Conservation (phyloP, 257 asterid species). For the Ehretia macrophylla region DNA sequence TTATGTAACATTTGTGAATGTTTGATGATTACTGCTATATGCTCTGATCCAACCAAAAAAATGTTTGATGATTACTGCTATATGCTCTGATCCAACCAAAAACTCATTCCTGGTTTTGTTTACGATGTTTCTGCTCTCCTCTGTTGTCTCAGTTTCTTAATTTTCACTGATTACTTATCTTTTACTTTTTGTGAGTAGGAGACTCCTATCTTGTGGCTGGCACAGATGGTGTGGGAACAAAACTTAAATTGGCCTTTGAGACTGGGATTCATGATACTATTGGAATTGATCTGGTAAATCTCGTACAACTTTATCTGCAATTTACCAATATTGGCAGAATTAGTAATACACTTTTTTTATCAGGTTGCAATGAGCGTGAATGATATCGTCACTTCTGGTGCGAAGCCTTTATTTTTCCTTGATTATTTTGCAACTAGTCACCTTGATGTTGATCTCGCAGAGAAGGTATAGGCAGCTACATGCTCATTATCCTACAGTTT, state of each 20-base stretch:
- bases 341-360: constrained; percentile 9
- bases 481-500: not conserved
- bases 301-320: not conserved
- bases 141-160: not conserved
- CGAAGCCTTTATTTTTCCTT: constrained; percentile 92
- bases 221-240: constrained; percentile 96
- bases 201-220: constrained; percentile 96
- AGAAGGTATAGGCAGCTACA: constrained; percentile 48
- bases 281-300: constrained; percentile 86
- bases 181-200: constrained; percentile 35
- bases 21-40: too few species aligned
- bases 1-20: too few species aligned
- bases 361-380: constrained; percentile 99
- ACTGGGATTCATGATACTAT: constrained; percentile 92
- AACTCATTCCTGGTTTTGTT: too few species aligned
- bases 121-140: too few species aligned
- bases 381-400: constrained; percentile 92
- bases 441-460: constrained; percentile 93
- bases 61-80: too few species aligned
- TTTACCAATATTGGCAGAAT: constrained; percentile 1
- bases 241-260: constrained; percentile 92
- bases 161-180: not conserved
- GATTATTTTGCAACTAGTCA: constrained; percentile 91
- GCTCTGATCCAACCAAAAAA: too few species aligned
- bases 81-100: too few species aligned